Conservation (phyloP, 1,139 yeast species). For the Hyphopichia wangnamkhiaoensis region DNA sequence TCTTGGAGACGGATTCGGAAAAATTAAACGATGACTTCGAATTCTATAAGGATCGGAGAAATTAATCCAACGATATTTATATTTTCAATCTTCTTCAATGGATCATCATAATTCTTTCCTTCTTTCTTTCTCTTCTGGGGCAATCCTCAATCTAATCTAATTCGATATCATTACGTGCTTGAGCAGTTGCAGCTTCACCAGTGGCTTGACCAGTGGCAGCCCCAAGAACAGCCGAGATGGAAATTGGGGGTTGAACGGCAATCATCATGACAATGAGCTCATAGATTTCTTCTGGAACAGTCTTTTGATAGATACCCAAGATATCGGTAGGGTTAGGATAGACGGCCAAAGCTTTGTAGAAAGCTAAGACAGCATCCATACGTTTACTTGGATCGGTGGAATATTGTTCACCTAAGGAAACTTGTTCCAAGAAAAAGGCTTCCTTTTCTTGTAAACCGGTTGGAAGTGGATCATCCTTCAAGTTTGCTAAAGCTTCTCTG, state of each 20-base stretch:
- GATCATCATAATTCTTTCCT: too few relatives aligned
- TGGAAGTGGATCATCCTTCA: constrained; percentile 75
- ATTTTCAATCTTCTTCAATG: too few relatives aligned
- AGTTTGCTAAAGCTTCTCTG: constrained; percentile 58
- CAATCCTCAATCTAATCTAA: constrained; percentile 41
- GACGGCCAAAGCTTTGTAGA: constrained; percentile 92
- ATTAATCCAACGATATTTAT: too few relatives aligned
- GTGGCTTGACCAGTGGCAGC: constrained; percentile 21
- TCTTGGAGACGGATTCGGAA: too few relatives aligned
- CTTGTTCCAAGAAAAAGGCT: constrained; percentile 76
- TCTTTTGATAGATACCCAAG: constrained; percentile 83
- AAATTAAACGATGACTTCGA: too few relatives aligned
- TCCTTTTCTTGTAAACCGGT: constrained; percentile 70
- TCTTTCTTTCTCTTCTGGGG: constrained; percentile 4
- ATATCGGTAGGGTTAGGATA: constrained; percentile 95
- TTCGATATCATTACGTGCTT: constrained; percentile 40
- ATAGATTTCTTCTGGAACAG: constrained; percentile 78
- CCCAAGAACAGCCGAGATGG: constrained; percentile 69
- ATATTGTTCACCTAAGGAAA: constrained; percentile 79
- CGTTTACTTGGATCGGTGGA: constrained; percentile 59
- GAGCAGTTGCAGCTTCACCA: constrained; percentile 23
- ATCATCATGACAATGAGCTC: constrained; percentile 86
- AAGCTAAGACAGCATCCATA: constrained; percentile 80
- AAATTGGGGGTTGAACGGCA: constrained; percentile 84
- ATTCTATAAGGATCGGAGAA: too few relatives aligned